phyloP scores from a whole-genome alignment of 2,329 filamentous ascomycete species.

The Ophiostoma tasmaniense region DNA sequence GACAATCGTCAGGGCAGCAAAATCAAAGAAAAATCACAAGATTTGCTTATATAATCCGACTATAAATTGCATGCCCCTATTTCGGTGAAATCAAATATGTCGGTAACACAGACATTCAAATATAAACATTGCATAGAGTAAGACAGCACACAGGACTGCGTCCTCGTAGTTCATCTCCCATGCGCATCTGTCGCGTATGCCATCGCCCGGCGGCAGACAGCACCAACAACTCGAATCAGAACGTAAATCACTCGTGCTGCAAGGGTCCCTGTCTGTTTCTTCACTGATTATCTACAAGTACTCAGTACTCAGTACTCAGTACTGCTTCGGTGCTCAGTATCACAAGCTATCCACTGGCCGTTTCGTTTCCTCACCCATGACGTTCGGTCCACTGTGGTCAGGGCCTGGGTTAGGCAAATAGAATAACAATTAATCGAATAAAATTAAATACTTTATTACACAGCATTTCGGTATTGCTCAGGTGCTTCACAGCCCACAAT shows the following conservation, averaged over 20 bases:
- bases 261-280: background rate
- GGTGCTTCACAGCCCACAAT: background rate
- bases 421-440: background rate
- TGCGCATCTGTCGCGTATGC: background rate
- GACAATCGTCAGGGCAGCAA: background rate
- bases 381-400: background rate
- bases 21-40: background rate
- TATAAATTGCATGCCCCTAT: background rate
- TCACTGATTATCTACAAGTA: background rate
- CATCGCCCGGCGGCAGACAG: background rate
- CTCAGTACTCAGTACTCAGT: background rate
- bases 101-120: background rate
- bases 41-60: background rate
- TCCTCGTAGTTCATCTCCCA: background rate
- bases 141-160: background rate
- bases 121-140: background rate
- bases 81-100: background rate
- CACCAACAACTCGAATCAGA: background rate
- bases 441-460: background rate
- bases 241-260: background rate
- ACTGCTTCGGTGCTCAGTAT: no score
- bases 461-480: background rate
- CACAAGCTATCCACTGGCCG: no score
- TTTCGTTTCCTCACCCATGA: background rate
- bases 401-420: conserved; percentile 1